These are phyloP conservation scores for Colletotrichum sp. DNA, from an alignment of 2,329 filamentous ascomycete genomes.

Conservation along the genomic window DNA sequence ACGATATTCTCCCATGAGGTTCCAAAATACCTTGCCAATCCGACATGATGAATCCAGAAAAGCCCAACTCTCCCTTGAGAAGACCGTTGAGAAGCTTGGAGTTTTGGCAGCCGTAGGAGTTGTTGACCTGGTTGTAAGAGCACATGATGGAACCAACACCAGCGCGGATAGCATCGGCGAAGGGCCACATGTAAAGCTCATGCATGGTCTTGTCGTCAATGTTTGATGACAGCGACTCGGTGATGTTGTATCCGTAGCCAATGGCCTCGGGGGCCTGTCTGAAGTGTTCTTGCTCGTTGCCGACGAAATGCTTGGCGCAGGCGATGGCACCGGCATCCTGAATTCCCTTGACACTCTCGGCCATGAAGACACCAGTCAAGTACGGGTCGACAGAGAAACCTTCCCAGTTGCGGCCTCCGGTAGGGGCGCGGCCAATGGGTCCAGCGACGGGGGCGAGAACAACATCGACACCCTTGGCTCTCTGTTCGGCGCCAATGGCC, in stretches of 20 bases:
- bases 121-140: conserved; percentile 81
- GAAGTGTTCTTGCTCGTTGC: conserved; percentile 82
- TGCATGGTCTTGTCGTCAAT: conserved; percentile 77
- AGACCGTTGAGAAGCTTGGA: conserved; percentile 76
- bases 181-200: conserved; percentile 81
- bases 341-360: conserved; percentile 78
- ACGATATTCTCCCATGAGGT: background rate
- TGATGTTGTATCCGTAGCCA: conserved; percentile 62
- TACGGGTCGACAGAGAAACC: conserved; percentile 75
- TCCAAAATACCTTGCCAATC: conserved; percentile 69
- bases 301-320: conserved; percentile 79
- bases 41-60: conserved; percentile 81
- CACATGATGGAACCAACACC: conserved; percentile 71
- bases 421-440: conserved; percentile 51
- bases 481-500: conserved; percentile 65
- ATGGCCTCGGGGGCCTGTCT: conserved; percentile 64
- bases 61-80: conserved; percentile 80
- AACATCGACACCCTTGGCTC: conserved; percentile 78
- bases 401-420: conserved; percentile 67
- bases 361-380: conserved; percentile 74
- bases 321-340: conserved; percentile 84
- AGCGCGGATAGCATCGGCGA: conserved; percentile 73
- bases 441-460: conserved; percentile 60
- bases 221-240: conserved; percentile 64
- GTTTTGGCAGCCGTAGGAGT: conserved; percentile 82